phyloP scores from a whole-genome alignment of 148 eudicot species.

The Nyssa sinensis region DNA sequence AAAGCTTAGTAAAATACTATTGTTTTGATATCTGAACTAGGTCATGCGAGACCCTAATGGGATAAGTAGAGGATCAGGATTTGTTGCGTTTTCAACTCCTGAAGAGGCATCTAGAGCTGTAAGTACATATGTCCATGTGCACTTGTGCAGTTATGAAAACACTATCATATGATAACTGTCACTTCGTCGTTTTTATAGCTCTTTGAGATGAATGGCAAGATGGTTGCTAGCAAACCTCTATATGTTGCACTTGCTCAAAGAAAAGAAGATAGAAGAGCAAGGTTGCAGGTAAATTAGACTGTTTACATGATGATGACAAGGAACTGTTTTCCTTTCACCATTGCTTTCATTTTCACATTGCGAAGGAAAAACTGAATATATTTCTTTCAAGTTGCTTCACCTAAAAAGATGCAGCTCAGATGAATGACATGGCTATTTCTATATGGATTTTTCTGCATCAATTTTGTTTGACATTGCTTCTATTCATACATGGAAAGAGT shows the following conservation, averaged over 20 bases:
- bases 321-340: not conserved
- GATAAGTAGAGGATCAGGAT: conserved; percentile 82
- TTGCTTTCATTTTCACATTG: not conserved
- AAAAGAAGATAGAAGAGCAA: conserved; percentile 86
- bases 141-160: not conserved
- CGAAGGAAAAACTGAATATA: not conserved
- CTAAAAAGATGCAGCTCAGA: not conserved
- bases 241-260: conserved; percentile 92
- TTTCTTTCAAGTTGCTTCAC: not conserved
- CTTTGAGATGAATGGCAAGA: conserved; percentile 86
- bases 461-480: not conserved
- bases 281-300: conserved; percentile 56
- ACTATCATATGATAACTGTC: not conserved
- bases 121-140: conserved; percentile 31
- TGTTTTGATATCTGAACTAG: conserved; percentile 38
- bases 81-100: conserved; percentile 84
- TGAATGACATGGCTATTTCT: not conserved
- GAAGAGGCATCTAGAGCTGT: conserved; percentile 95
- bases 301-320: not conserved
- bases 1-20: not conserved
- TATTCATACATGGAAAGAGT: not conserved
- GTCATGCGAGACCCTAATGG: conserved; percentile 89
- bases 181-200: conserved; percentile 38
- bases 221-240: conserved; percentile 73
- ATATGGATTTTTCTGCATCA: not conserved